Evolutionary conservation across 352 stramenopile species (phyloP).

Genomic region (Phytophthora agathidicida): DNA sequence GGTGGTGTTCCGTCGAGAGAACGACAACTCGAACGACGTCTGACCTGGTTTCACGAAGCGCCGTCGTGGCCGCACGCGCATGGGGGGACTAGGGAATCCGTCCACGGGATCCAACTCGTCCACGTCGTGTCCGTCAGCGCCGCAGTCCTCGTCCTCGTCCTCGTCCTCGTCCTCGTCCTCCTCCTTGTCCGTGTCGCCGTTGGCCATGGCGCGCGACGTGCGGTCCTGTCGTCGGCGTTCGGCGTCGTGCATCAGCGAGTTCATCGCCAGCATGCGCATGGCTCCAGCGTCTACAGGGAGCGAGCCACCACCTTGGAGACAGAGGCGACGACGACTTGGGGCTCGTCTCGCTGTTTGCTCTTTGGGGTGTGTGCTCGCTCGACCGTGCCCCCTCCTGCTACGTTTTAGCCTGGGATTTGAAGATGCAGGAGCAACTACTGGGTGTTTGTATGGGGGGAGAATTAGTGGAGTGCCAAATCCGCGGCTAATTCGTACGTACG

Average conservation of each 20-base stretch:
- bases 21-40: slow-evolving; percentile 55
- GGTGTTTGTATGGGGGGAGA: too few relatives aligned
- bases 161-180: slow-evolving; percentile 9
- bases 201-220: slow-evolving; percentile 6
- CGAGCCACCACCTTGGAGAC: too few relatives aligned
- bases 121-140: slow-evolving; percentile 15
- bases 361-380: slow-evolving; percentile 14
- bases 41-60: slow-evolving; percentile 58
- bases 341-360: slow-evolving; percentile 21
- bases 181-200: slow-evolving; percentile 3
- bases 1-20: slow-evolving; percentile 44
- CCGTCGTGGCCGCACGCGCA: slow-evolving; percentile 31
- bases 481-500: too few relatives aligned
- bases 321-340: background rate
- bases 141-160: background rate
- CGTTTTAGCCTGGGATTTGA: slow-evolving; percentile 11
- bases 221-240: slow-evolving; percentile 16
- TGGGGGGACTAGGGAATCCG: slow-evolving; percentile 26
- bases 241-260: slow-evolving; percentile 28
- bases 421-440: background rate
- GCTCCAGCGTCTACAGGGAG: too few relatives aligned
- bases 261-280: slow-evolving; percentile 41
- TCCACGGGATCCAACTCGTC: slow-evolving; percentile 33
- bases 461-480: too few relatives aligned
- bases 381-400: background rate